A percentile compares a stretch with the other conserved stretches of the same genome.
Evolutionary conservation across 768 basidiomycete genomes (phyloP).

Genomic region (Naganishia antarctica): DNA sequence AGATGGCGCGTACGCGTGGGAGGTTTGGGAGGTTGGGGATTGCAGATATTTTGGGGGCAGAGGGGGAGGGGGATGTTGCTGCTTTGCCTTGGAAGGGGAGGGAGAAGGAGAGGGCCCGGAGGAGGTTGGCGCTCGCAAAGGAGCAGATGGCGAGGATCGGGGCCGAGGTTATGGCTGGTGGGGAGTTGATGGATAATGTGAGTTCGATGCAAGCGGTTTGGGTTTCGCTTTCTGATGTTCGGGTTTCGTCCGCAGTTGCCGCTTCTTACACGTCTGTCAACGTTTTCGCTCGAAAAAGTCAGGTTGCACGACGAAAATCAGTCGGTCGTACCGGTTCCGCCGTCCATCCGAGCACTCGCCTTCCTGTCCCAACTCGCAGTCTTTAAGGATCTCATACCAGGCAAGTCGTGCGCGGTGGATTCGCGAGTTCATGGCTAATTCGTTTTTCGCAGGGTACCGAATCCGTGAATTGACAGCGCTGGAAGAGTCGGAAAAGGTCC

Average conservation of each 20-base stretch:
- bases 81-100: constrained; percentile 51
- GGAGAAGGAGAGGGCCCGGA: constrained; percentile 51
- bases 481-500: constrained; percentile 87
- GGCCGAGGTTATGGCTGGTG: constrained; percentile 88
- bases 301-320: constrained; percentile 59
- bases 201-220: too few relatives aligned
- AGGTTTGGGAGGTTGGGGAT: constrained; percentile 46
- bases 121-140: constrained; percentile 66
- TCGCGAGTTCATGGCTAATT: not conserved
- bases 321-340: constrained; percentile 62
- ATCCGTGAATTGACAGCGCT: constrained; percentile 84
- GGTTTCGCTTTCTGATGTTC: not conserved
- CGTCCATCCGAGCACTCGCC: constrained; percentile 76
- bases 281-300: constrained; percentile 76
- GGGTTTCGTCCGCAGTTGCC: constrained; percentile 61
- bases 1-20: constrained; percentile 42
- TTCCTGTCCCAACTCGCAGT: constrained; percentile 86
- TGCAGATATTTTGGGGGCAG: constrained; percentile 40
- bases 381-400: constrained; percentile 89
- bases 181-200: constrained; percentile 76
- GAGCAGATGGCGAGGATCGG: constrained; percentile 91
- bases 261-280: constrained; percentile 77
- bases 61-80: constrained; percentile 34
- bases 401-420: constrained; percentile 15
- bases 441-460: constrained; percentile 62